These are phyloP conservation scores for Sindora glabra DNA, from an alignment of 306 rosid species.

Conservation along the genomic window DNA sequence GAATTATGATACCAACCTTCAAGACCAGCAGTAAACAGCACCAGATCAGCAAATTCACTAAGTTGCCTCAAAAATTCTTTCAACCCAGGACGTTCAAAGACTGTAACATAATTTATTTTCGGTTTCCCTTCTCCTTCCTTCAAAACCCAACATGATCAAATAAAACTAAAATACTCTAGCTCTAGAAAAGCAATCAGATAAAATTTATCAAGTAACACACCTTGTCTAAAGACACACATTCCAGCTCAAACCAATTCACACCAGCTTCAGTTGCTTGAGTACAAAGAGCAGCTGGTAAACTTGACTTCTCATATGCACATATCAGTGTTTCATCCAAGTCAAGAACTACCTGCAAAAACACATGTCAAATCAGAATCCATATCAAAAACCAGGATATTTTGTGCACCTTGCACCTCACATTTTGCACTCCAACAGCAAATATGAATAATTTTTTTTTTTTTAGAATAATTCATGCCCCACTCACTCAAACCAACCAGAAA, in stretches of 20 bases:
- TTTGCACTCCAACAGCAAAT: too few relatives aligned
- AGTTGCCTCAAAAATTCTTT: conserved; percentile 62
- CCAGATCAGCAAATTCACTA: conserved; percentile 73
- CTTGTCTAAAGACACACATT: conserved; percentile 73
- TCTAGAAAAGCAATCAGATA: conserved; percentile 5
- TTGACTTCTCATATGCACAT: conserved; percentile 77
- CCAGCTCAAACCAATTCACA: conserved; percentile 77
- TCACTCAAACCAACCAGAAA: too few relatives aligned
- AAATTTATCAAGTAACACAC: conserved; percentile 27
- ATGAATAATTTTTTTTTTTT: too few relatives aligned
- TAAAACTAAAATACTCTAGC: conserved; percentile 12
- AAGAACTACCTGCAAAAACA: conserved; percentile 72
- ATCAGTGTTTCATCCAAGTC: conserved; percentile 89
- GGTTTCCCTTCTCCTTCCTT: conserved; percentile 79
- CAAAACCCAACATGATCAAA: conserved; percentile 19
- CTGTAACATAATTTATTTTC: conserved; percentile 75
- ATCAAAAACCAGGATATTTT: background rate
- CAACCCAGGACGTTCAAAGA: conserved; percentile 94
- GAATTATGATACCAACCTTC: conserved; percentile 56
- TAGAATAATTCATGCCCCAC: too few relatives aligned
- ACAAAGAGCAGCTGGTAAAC: conserved; percentile 55
- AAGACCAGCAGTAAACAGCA: conserved; percentile 87
- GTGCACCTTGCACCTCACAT: too few relatives aligned
- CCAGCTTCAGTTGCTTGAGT: conserved; percentile 76
- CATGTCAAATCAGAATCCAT: conserved; percentile 14